These are phyloP conservation scores for Eucalyptus brandiana DNA, from an alignment of 345 rosid genomes.

Conservation along the genomic window DNA sequence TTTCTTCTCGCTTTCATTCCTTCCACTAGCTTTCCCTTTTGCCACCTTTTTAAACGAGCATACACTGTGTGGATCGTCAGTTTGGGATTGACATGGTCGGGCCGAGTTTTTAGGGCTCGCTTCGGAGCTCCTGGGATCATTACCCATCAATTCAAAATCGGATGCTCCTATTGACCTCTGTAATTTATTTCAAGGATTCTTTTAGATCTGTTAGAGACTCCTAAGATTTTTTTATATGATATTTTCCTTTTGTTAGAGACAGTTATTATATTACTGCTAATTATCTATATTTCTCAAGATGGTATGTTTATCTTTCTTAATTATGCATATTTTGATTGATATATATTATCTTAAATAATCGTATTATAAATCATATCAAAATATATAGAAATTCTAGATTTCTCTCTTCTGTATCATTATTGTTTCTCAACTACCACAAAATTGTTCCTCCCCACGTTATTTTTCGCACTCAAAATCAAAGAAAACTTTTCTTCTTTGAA, in stretches of 20 bases:
- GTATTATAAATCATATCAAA: background rate
- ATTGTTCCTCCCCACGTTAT: background rate
- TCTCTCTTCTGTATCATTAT: no score
- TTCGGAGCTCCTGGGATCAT: background rate
- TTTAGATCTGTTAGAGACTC: background rate
- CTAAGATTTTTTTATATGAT: no score
- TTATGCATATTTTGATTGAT: background rate
- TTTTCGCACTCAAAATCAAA: background rate
- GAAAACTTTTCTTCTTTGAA: no score
- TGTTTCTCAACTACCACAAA: background rate
- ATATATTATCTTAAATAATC: no score
- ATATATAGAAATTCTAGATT: background rate
- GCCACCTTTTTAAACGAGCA: background rate
- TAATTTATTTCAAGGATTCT: background rate
- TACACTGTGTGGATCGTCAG: background rate
- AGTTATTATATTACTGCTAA: background rate
- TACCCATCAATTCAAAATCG: background rate
- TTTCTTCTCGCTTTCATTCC: background rate
- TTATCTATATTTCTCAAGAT: no score
- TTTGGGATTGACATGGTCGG: background rate
- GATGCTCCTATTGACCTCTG: background rate
- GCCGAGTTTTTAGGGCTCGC: background rate
- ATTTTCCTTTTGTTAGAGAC: background rate
- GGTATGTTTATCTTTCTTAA: background rate
- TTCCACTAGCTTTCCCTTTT: background rate